Evolutionary conservation across 1,284 basidiomycete species (phyloP).

Genomic region (Mrakiaceae sp.): DNA sequence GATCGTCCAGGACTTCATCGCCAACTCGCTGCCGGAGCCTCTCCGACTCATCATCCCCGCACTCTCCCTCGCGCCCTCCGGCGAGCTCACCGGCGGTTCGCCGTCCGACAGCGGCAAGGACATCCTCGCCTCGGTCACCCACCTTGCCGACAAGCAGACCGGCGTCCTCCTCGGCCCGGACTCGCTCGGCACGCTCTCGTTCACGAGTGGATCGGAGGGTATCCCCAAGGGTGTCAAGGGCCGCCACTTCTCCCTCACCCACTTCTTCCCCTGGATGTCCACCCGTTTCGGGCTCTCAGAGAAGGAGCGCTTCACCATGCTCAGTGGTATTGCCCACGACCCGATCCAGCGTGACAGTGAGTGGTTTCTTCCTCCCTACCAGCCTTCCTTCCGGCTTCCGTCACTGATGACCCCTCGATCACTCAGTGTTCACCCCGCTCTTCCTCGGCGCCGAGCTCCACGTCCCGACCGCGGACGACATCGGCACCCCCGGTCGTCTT

Average conservation of each 20-base stretch:
- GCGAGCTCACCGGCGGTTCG: conserved; percentile 57
- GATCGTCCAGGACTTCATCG: conserved; percentile 74
- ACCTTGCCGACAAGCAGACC: conserved; percentile 44
- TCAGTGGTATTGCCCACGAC: conserved; percentile 97
- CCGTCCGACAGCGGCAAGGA: conserved; percentile 22
- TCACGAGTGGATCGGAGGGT: conserved; percentile 95
- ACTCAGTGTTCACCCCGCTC: conserved; percentile 90
- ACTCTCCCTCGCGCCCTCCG: conserved; percentile 57
- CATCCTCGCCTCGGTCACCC: conserved; percentile 26
- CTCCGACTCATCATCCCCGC: conserved; percentile 92
- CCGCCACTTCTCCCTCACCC: conserved; percentile 89
- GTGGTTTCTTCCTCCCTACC: conserved; percentile 29
- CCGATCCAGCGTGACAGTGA: conserved; percentile 97
- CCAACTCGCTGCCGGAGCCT: conserved; percentile 51
- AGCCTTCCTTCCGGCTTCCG: not conserved
- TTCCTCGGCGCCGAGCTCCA: conserved; percentile 95
- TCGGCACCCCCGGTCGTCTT: conserved; percentile 89
- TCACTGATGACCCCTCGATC: not conserved
- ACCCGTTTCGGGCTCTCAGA: conserved; percentile 67
- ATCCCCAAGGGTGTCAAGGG: conserved; percentile 97
- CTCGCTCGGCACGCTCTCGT: conserved; percentile 86
- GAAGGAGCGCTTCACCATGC: conserved; percentile 88
- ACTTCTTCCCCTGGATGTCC: conserved; percentile 99
- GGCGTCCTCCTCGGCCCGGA: conserved; percentile 84
- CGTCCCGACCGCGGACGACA: conserved; percentile 94